These are phyloP conservation scores for Desmodesmus armatus DNA, from an alignment of 139 green algal genomes.

Conservation along the genomic window DNA sequence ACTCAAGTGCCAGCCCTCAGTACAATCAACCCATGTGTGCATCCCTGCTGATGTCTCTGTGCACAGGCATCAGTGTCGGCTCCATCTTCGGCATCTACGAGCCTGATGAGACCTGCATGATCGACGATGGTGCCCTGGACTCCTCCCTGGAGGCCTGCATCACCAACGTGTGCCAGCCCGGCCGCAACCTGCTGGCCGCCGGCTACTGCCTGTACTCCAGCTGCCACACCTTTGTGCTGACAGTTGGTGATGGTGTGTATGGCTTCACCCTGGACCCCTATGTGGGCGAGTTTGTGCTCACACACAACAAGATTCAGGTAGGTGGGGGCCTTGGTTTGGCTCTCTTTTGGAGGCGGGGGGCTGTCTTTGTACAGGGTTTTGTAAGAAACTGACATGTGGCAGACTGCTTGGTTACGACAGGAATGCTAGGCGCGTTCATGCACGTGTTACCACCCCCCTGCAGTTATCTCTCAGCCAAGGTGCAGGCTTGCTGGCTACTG, in stretches of 20 bases:
- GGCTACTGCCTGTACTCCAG: constrained; percentile 97
- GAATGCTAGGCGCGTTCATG: constrained; percentile 33
- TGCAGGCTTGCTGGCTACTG: background rate
- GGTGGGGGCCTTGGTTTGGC: background rate
- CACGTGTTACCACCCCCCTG: no score
- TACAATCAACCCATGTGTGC: background rate
- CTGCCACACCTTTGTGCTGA: constrained; percentile 93
- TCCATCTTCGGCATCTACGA: constrained; percentile 98
- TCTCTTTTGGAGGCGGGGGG: background rate
- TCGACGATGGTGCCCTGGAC: constrained; percentile 60
- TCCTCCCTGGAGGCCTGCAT: constrained; percentile 73
- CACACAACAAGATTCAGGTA: constrained; percentile 86
- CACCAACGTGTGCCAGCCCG: constrained; percentile 93
- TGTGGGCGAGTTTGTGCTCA: constrained; percentile 93
- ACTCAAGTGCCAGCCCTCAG: background rate
- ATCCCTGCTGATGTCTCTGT: no score
- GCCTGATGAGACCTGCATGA: constrained; percentile 85
- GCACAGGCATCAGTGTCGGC: constrained; percentile 89
- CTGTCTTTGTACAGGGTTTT: background rate
- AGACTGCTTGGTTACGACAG: background rate
- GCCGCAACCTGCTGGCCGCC: constrained; percentile 86
- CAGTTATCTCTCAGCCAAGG: no score
- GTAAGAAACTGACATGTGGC: background rate
- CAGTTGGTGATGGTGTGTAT: constrained; percentile 91
- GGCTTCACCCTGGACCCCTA: constrained; percentile 95